Base-by-base conservation (phyloP, 2,329 filamentous ascomycete species). In the Alternaria ethzedia region DNA sequence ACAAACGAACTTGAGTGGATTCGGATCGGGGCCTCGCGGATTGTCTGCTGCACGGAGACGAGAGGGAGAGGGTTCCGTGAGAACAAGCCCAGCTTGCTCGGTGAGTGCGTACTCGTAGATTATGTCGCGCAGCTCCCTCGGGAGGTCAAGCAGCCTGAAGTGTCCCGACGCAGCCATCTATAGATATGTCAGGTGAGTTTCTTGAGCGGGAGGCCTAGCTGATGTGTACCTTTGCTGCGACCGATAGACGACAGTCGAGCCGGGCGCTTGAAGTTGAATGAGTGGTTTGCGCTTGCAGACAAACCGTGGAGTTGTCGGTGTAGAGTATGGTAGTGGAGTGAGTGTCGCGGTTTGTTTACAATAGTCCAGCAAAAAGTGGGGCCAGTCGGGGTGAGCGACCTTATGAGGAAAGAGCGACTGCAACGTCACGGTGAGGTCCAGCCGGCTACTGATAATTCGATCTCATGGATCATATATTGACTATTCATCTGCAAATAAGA, bases 251-350 rank as follows among this genome's bases (percentile, higher is more conserved):
- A 0, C 17, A 11, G 17, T 17, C 2, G 41, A 1, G 1, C 41
- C 3, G 17, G 9, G 17, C 0, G 41, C 9, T 4, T 20, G 41
- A 1, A 12, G 5, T 6, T 11, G n/a, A 2, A 11, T 5, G 17
- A 2, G 10, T 2, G 1, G 0, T 0, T 3, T 43, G 13, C 2
- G n/a, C n/a, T 6, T 2, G 10, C 0, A 43, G n/a, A 43, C n/a
- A 1, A 12, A 43, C 5, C 2, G 8, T 43, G 2, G 1, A n/a
- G n/a, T 1, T 2, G 41, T 1, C 0, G 17, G 3, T 0, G n/a
- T 44, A 44, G 5, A 20, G 36, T 43, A 1, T 17, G 9, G 36
- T 4, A 1, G 36, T 6, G 36, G 8, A 17, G 36, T 43, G 17
- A 44, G 41, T 44, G 5, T 44, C 17, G 43, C 17, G 17, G 17